These are phyloP conservation scores for Ceriops decandra DNA, from an alignment of 345 rosid genomes.

Conservation along the genomic window DNA sequence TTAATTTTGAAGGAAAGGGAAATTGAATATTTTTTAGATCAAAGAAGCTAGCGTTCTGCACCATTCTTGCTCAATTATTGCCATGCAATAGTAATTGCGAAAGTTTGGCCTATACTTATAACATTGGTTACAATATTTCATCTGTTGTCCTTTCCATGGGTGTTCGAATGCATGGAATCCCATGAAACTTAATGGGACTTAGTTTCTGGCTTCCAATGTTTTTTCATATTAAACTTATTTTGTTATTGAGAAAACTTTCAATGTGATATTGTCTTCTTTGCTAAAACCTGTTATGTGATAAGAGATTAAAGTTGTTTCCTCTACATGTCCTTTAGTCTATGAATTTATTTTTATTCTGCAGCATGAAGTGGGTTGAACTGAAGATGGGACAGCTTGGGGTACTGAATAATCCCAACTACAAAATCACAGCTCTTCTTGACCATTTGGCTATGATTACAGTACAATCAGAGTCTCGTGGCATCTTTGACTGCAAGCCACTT, in stretches of 20 bases:
- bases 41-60: background rate
- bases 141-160: background rate
- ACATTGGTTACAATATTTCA: background rate
- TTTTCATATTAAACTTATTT: background rate
- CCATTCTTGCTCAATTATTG: background rate
- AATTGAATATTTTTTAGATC: background rate
- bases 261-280: no score
- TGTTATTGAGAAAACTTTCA: background rate
- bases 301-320: no score
- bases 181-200: no score
- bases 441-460: constrained; percentile 94
- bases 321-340: background rate
- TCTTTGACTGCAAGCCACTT: constrained; percentile 92
- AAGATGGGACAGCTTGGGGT: constrained; percentile 99
- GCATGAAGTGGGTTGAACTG: constrained; percentile 98
- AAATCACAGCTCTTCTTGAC: constrained; percentile 90
- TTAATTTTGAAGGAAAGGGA: no score
- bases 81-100: no score
- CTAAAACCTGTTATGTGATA: no score
- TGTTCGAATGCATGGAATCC: no score
- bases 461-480: constrained; percentile 77
- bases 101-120: no score
- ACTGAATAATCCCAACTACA: constrained; percentile 75
- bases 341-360: constrained; percentile 24
- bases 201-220: no score